Evolutionary conservation across 768 basidiomycete genomes (phyloP), one percentile per base, ranked within the genome.

Genomic region (Boletus pseudo-olivaceus): DNA sequence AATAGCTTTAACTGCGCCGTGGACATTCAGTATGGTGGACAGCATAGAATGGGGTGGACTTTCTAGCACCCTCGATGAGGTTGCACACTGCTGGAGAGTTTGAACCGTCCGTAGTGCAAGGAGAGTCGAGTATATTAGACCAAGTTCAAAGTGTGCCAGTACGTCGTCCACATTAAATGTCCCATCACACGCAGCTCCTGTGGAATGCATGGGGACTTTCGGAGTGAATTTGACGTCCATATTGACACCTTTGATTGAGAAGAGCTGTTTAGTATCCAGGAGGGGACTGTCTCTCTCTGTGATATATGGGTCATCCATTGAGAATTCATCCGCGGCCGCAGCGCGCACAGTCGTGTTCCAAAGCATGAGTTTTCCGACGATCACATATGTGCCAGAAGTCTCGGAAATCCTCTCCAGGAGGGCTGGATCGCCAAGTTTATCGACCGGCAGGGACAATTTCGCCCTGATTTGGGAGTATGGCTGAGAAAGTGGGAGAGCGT

Each of bases 111-210:
- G 78, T 8, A 77, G 47, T 10, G 85, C 88, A 45, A 92, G 78
- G 40, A 93, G 73, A 15, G 76, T 61, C 60, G 83, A 85, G 65
- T 94, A 94, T 30, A 86, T 73, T 65, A 88, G 83, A 15, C 82
- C 80, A 51, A 90, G 69, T 61, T 83, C 79, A 55, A 91, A 75
- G 41, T 73, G 73, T 7, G 75, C 74, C 34, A 76, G 74, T 30
- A 85, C 67, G 47, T 78, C 76, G 15, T 85, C 82, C 19, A 88
- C 70, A n/a, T 72, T 62, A 14, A 83, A 65, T 1, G 75, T 71
- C 20, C 82, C 61, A 4, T 80, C 74, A 49, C 77, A 81, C 11
- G 62, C 52, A 20, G 65, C 54, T 44, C 43, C 50, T 35, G 54
- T 47, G 11, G 56, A 55, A 47, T 56, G 47, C 19, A 44, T 33